These are phyloP conservation scores for Teratosphaeria zuluensis DNA, from an alignment of 2,329 filamentous ascomycete species.

Conservation along the genomic window DNA sequence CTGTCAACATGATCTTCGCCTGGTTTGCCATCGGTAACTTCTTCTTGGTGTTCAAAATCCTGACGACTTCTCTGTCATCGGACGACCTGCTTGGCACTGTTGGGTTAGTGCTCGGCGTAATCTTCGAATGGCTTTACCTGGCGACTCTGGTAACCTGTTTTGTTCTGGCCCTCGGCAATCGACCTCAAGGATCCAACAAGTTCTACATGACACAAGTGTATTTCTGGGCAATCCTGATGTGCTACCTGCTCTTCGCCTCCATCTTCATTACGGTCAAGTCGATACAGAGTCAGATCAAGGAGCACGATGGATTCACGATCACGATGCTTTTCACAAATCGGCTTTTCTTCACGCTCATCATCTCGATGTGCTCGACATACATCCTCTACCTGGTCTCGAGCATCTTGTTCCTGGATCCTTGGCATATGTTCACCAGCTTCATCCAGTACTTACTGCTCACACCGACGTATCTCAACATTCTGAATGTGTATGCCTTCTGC, in stretches of 20 bases:
- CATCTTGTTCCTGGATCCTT: conserved; percentile 91
- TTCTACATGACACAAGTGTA: conserved; percentile 97
- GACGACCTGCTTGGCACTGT: conserved; percentile 60
- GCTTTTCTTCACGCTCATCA: conserved; percentile 86
- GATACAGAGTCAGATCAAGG: conserved; percentile 59
- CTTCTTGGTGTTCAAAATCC: conserved; percentile 95
- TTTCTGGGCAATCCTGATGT: conserved; percentile 95
- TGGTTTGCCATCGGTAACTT: conserved; percentile 99
- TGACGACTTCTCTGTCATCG: conserved; percentile 75
- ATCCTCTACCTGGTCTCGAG: conserved; percentile 87
- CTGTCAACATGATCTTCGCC: conserved; percentile 92
- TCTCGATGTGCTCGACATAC: conserved; percentile 86
- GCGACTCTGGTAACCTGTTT: conserved; percentile 89
- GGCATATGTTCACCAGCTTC: conserved; percentile 97
- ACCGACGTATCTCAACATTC: conserved; percentile 93
- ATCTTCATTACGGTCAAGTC: conserved; percentile 87
- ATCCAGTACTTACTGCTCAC: conserved; percentile 90
- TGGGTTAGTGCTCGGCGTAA: conserved; percentile 71
- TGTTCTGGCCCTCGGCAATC: conserved; percentile 85
- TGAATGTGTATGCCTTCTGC: conserved; percentile 98
- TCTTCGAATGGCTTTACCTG: conserved; percentile 95
- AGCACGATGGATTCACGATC: conserved; percentile 55
- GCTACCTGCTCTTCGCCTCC: conserved; percentile 90
- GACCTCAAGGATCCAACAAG: conserved; percentile 84
- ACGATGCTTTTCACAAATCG: conserved; percentile 71